Evolutionary conservation across 139 green algal species (phyloP).

Genomic region (Astrephomene gubernaculifera): DNA sequence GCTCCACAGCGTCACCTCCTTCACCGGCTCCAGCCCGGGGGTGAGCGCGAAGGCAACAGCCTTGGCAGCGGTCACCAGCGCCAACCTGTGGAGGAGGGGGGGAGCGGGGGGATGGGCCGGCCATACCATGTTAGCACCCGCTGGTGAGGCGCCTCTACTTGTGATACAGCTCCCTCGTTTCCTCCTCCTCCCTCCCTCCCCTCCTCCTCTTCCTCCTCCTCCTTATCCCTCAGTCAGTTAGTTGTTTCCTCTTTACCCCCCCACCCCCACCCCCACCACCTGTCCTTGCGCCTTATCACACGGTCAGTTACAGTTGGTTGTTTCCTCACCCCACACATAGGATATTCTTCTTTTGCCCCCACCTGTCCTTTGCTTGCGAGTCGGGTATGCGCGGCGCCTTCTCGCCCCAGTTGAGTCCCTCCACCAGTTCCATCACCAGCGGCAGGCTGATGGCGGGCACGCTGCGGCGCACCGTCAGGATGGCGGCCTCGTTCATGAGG

Average conservation of each 20-base stretch:
- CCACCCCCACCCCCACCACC: too few relatives aligned
- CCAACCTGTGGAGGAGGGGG: slow-evolving; percentile 28
- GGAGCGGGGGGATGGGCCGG: not conserved
- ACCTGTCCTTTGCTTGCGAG: slow-evolving; percentile 63
- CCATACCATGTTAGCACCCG: too few relatives aligned
- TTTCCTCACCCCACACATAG: too few relatives aligned
- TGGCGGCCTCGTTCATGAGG: slow-evolving; percentile 79
- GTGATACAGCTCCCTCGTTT: too few relatives aligned
- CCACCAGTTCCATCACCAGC: slow-evolving; percentile 68
- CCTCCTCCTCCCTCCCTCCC: too few relatives aligned
- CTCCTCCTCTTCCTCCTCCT: too few relatives aligned
- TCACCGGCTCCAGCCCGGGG: slow-evolving; percentile 66
- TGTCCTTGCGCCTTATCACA: too few relatives aligned
- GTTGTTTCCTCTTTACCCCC: too few relatives aligned
- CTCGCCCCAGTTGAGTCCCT: slow-evolving; percentile 64
- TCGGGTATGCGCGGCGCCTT: slow-evolving; percentile 52
- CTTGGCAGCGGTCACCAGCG: slow-evolving; percentile 65
- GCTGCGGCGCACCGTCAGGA: slow-evolving; percentile 69
- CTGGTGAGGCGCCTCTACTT: too few relatives aligned
- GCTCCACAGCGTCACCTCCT: slow-evolving; percentile 63
- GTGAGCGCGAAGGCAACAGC: slow-evolving; percentile 69
- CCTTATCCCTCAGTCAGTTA: too few relatives aligned
- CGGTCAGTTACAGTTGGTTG: too few relatives aligned
- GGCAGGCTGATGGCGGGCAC: slow-evolving; percentile 62
- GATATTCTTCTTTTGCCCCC: not conserved